Percentiles rank a stretch among this genome's conserved stretches.
Conservation (phyloP, 2,329 filamentous ascomycete species). For the Diaporthe aspalathi region DNA sequence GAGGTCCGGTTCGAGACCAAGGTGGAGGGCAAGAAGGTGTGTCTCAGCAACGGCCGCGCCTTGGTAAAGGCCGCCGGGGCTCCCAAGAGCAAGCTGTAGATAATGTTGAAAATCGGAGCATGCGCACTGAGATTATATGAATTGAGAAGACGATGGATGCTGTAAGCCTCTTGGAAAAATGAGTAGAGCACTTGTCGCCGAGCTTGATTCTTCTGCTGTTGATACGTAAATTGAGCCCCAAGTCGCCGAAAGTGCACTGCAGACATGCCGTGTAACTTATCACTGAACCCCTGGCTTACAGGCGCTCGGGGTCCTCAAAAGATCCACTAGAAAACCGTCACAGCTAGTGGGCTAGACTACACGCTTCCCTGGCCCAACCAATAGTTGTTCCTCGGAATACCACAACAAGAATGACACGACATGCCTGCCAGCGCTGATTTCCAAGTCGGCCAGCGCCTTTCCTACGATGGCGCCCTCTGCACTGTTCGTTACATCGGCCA, state of each 20-base stretch:
- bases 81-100: slow-evolving; percentile 72
- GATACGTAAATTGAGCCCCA: not conserved
- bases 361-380: not conserved
- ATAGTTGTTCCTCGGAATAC: not conserved
- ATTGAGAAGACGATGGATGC: not conserved
- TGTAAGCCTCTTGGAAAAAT: not conserved
- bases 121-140: not conserved
- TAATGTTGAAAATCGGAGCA: not conserved
- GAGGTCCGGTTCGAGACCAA: slow-evolving; percentile 83
- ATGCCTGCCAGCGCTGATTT: slow-evolving; percentile 52
- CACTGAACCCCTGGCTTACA: slow-evolving; percentile 8
- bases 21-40: slow-evolving; percentile 84
- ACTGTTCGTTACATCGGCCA: slow-evolving; percentile 86
- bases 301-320: not conserved
- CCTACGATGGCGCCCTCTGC: slow-evolving; percentile 80
- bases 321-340: not conserved
- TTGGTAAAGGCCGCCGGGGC: slow-evolving; percentile 73
- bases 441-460: slow-evolving; percentile 79
- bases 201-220: not conserved
- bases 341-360: not conserved
- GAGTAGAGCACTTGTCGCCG: not conserved
- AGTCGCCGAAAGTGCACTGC: not conserved
- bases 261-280: not conserved
- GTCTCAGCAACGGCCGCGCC: slow-evolving; percentile 87
- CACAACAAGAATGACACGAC: slow-evolving; percentile 26